Evolutionary conservation across 805 yeast genomes (phyloP).

Genomic region (Isabelozyma heimii): DNA sequence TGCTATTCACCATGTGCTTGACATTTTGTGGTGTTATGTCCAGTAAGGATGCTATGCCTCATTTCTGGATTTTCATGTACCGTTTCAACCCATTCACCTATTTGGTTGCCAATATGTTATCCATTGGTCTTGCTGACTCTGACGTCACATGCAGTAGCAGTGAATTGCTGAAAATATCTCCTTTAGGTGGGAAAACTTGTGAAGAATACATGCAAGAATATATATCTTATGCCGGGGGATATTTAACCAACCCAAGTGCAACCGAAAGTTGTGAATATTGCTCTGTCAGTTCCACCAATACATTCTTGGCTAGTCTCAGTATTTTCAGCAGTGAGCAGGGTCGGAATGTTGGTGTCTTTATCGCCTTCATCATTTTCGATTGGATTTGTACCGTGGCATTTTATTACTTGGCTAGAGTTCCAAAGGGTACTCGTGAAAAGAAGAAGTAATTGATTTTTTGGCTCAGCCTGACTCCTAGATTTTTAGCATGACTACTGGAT

Average conservation of each 20-base stretch:
- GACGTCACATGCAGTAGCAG: conserved; percentile 19
- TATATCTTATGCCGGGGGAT: conserved; percentile 21
- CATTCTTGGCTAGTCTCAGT: conserved; percentile 21
- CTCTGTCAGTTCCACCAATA: conserved; percentile 21
- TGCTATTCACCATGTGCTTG: conserved; percentile 60
- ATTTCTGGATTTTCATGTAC: conserved; percentile 55
- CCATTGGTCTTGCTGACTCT: conserved; percentile 26
- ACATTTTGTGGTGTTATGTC: conserved; percentile 79
- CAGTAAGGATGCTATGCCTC: conserved; percentile 50
- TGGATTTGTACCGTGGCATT: conserved; percentile 14
- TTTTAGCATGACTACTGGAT: background rate
- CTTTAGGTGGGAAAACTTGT: conserved; percentile 27
- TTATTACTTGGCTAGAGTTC: conserved; percentile 65
- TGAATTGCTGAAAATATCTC: conserved; percentile 22
- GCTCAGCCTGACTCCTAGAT: background rate
- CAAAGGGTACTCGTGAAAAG: conserved; percentile 44
- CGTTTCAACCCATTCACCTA: conserved; percentile 34
- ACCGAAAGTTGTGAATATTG: conserved; percentile 26
- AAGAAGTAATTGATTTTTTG: conserved; percentile 9
- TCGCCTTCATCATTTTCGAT: conserved; percentile 24
- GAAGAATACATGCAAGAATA: conserved; percentile 22
- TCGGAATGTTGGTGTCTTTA: conserved; percentile 28
- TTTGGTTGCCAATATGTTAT: conserved; percentile 26
- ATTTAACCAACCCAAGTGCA: conserved; percentile 12
- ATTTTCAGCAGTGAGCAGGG: conserved; percentile 18